Evolutionary conservation across 2,329 filamentous ascomycete species (phyloP).

Genomic region (Stemphylium vesicarium): DNA sequence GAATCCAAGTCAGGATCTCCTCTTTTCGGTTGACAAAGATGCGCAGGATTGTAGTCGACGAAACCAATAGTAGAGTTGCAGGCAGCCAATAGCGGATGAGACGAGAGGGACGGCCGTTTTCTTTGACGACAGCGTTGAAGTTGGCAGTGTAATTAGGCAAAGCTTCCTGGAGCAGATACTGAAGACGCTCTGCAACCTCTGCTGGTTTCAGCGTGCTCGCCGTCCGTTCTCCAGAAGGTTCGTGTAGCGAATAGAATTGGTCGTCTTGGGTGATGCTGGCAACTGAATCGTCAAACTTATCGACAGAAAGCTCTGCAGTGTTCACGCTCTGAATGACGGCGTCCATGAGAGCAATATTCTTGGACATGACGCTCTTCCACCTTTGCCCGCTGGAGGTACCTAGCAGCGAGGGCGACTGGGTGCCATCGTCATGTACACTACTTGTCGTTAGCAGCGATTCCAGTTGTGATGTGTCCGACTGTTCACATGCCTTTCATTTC

Average conservation of each 20-base stretch:
- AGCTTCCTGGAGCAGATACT: constrained; percentile 70
- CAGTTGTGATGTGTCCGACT: neutral
- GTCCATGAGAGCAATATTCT: constrained; percentile 85
- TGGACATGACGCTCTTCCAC: constrained; percentile 78
- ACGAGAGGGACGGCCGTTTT: constrained; percentile 76
- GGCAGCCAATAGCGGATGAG: constrained; percentile 91
- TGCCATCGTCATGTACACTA: constrained; percentile 65
- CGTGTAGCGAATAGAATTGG: constrained; percentile 53
- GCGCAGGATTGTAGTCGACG: constrained; percentile 84
- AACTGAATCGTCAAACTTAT: constrained; percentile 63
- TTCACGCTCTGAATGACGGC: constrained; percentile 78
- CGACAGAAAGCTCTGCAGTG: constrained; percentile 61
- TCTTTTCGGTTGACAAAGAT: constrained; percentile 76
- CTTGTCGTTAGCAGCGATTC: constrained; percentile 50
- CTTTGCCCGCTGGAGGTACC: constrained; percentile 56
- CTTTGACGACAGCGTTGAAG: constrained; percentile 62
- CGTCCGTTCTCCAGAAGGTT: constrained; percentile 44
- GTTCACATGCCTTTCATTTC: constrained; percentile 53
- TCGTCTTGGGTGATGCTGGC: constrained; percentile 62
- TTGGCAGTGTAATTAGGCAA: constrained; percentile 70
- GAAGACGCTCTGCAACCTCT: constrained; percentile 70
- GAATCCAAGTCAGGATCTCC: constrained; percentile 80
- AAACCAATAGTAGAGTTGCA: constrained; percentile 69
- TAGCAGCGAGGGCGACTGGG: constrained; percentile 50
- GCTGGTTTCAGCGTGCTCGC: constrained; percentile 51